phyloP scores from a whole-genome alignment of 2,329 filamentous ascomycete genomes.

The Exophiala spinifera region DNA sequence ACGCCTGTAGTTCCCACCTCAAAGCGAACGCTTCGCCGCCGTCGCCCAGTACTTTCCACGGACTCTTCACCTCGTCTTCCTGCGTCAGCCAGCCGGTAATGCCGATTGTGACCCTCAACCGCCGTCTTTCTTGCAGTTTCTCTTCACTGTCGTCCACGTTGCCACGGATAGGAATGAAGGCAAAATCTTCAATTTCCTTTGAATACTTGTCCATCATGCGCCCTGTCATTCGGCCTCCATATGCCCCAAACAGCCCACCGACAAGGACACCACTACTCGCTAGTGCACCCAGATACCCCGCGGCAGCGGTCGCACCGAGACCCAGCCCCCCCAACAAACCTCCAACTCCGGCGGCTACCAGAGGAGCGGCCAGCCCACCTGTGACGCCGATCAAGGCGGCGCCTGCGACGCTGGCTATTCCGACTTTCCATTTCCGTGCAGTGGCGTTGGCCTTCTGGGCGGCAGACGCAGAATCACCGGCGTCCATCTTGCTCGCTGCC shows the following conservation, averaged over 20 bases:
- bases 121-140: constrained; percentile 36
- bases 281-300: constrained; percentile 53
- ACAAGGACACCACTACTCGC: constrained; percentile 68
- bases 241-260: constrained; percentile 76
- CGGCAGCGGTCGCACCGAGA: constrained; percentile 46
- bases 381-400: constrained; percentile 75
- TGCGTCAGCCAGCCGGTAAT: constrained; percentile 72
- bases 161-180: constrained; percentile 61
- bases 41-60: constrained; percentile 67
- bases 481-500: constrained; percentile 52
- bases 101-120: constrained; percentile 69
- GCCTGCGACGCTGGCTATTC: constrained; percentile 73
- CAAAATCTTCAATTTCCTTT: constrained; percentile 75
- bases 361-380: constrained; percentile 66
- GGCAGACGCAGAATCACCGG: constrained; percentile 56
- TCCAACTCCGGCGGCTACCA: constrained; percentile 71
- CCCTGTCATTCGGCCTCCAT: constrained; percentile 68
- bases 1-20: constrained; percentile 68
- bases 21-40: constrained; percentile 68
- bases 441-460: constrained; percentile 62
- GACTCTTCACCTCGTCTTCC: constrained; percentile 60
- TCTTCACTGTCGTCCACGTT: constrained; percentile 32
- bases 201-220: constrained; percentile 76
- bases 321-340: constrained; percentile 67
- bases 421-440: constrained; percentile 67